These are phyloP conservation scores for Coemansia sp. DNA, from an alignment of 192 early-diverging fungal genomes.

Conservation along the genomic window DNA sequence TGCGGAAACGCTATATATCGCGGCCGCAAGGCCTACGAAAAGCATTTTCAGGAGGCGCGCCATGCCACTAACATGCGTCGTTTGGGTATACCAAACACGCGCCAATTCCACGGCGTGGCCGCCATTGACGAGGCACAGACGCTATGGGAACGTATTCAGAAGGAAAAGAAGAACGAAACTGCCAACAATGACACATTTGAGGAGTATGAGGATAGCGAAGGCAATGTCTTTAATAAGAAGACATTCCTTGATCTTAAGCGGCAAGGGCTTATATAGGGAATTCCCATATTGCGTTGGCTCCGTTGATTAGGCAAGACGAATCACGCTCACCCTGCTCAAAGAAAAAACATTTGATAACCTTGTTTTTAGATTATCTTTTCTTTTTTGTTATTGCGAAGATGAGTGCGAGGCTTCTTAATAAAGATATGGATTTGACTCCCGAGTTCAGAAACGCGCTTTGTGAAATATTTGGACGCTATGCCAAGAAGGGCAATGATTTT, in stretches of 20 bases:
- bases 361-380: constrained; percentile 5
- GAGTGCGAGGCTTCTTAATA: too few species aligned
- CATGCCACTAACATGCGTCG: constrained; percentile 93
- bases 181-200: constrained; percentile 82
- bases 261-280: constrained; percentile 69
- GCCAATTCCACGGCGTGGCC: constrained; percentile 90
- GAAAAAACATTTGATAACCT: background rate
- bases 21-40: constrained; percentile 94
- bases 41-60: constrained; percentile 93
- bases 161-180: constrained; percentile 59
- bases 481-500: background rate
- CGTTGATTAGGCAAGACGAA: too few species aligned
- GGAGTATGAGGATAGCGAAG: constrained; percentile 82
- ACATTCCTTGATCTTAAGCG: constrained; percentile 82
- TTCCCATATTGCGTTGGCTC: background rate
- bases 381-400: background rate
- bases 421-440: too few species aligned
- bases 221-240: constrained; percentile 87
- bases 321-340: too few species aligned
- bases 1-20: constrained; percentile 94
- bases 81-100: constrained; percentile 84
- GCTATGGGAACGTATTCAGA: constrained; percentile 88
- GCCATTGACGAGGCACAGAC: constrained; percentile 81
- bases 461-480: background rate
- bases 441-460: background rate